Evolutionary conservation across 164 flowering plant genomes (phyloP).

Genomic region (Kingdonia uniflora): DNA sequence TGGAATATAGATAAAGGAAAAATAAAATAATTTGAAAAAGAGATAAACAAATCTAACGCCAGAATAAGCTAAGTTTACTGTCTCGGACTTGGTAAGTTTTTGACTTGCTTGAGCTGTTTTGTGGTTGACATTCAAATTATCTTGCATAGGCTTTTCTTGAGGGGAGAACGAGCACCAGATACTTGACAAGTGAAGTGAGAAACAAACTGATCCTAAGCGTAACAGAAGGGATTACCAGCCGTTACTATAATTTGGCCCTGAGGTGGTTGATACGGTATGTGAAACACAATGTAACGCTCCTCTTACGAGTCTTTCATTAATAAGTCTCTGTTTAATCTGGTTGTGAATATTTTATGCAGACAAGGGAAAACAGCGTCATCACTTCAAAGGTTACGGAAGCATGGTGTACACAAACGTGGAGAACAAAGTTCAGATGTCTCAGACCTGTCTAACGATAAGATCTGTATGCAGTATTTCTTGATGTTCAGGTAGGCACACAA

Average conservation of each 20-base stretch:
- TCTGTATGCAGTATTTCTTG: constrained; percentile 88
- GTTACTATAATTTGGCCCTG: constrained; percentile 66
- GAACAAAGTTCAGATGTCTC: constrained; percentile 71
- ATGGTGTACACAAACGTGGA: constrained; percentile 76
- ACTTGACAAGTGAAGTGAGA: constrained; percentile 42
- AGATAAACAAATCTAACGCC: too few relatives aligned
- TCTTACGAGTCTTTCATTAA: too few relatives aligned
- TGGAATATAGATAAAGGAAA: too few relatives aligned
- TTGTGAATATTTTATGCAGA: constrained; percentile 25
- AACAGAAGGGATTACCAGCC: constrained; percentile 58
- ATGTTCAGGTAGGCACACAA: constrained; percentile 56
- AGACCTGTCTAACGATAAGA: constrained; percentile 80
- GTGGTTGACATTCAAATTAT: not conserved
- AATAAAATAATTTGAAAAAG: too few relatives aligned
- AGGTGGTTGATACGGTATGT: constrained; percentile 63
- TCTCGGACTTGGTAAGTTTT: too few relatives aligned
- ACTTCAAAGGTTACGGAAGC: constrained; percentile 53
- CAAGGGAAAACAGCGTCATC: constrained; percentile 82
- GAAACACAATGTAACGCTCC: too few relatives aligned
- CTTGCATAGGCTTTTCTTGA: constrained; percentile 54
- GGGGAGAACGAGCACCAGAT: constrained; percentile 57
- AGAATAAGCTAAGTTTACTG: too few relatives aligned
- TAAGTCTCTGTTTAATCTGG: too few relatives aligned
- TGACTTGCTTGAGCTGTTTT: too few relatives aligned
- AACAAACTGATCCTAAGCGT: constrained; percentile 46